Evolutionary conservation across 2,329 filamentous ascomycete genomes (phyloP).

Genomic region (Colletotrichum melonis): DNA sequence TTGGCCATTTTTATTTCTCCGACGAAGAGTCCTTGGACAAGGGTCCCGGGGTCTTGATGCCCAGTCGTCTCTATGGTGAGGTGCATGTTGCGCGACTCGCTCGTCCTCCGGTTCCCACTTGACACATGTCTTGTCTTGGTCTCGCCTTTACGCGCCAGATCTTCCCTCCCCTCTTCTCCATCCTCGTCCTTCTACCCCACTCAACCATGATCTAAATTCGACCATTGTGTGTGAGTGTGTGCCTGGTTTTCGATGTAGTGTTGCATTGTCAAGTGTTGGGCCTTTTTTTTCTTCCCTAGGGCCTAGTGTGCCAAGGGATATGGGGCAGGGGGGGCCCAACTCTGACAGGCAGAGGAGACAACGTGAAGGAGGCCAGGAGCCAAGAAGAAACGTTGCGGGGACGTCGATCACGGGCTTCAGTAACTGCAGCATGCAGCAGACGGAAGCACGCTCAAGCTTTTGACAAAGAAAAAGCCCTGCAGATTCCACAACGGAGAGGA

Average conservation of each 20-base stretch:
- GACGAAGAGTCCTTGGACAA: background rate
- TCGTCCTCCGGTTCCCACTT: slow-evolving; percentile 15
- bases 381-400: slow-evolving; percentile 21
- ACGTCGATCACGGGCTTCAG: slow-evolving; percentile 30
- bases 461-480: background rate
- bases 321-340: background rate
- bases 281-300: background rate
- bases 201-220: background rate
- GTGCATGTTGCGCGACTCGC: slow-evolving; percentile 10
- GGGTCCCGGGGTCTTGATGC: background rate
- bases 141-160: slow-evolving; percentile 9
- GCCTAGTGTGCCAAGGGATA: background rate
- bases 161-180: background rate
- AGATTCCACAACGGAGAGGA: background rate
- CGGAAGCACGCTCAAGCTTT: background rate
- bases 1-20: background rate
- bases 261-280: background rate
- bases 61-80: background rate
- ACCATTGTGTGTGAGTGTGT: background rate
- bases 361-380: background rate
- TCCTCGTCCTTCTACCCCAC: background rate
- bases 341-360: background rate
- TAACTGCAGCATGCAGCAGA: slow-evolving; percentile 9
- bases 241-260: background rate
- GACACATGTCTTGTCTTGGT: slow-evolving; percentile 34